A percentile compares a stretch with the other conserved stretches of the same genome.
Evolutionary conservation across 768 basidiomycete species (phyloP).

Genomic region (Hericium coralloides): DNA sequence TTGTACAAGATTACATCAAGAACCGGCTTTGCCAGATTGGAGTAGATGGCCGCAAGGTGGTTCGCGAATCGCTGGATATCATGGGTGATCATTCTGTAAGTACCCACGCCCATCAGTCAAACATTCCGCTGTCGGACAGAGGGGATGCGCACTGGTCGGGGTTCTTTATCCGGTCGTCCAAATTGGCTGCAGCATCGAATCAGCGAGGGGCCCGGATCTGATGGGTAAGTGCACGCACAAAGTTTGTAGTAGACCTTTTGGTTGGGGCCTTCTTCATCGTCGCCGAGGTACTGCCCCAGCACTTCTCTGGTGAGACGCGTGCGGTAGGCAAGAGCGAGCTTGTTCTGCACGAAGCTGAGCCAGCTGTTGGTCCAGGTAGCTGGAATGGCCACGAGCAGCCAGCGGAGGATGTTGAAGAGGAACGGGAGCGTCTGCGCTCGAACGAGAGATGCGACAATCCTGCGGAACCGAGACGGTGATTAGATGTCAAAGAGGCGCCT

Average conservation of each 20-base stretch:
- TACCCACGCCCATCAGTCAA: not conserved
- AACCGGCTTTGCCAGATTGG: slow-evolving; percentile 88
- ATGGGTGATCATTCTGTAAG: slow-evolving; percentile 80
- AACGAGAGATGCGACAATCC: slow-evolving; percentile 93
- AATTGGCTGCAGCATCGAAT: slow-evolving; percentile 48
- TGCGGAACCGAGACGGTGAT: slow-evolving; percentile 20
- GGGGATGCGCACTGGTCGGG: slow-evolving; percentile 66
- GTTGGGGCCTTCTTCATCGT: slow-evolving; percentile 50
- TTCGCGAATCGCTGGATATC: slow-evolving; percentile 91
- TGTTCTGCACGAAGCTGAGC: slow-evolving; percentile 90
- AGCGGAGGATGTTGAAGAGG: slow-evolving; percentile 75
- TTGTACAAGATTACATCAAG: slow-evolving; percentile 93
- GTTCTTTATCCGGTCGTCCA: slow-evolving; percentile 95
- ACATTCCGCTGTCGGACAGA: not conserved
- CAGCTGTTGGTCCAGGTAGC: slow-evolving; percentile 91
- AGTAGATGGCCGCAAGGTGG: slow-evolving; percentile 88
- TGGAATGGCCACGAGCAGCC: slow-evolving; percentile 88
- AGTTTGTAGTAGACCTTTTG: slow-evolving; percentile 93
- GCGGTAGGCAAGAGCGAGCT: slow-evolving; percentile 82
- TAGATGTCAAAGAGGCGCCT: slow-evolving; percentile 1
- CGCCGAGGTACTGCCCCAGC: slow-evolving; percentile 76
- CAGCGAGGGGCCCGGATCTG: not conserved
- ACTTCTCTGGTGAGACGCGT: slow-evolving; percentile 81
- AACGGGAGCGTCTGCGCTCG: slow-evolving; percentile 75
- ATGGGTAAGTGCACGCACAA: slow-evolving; percentile 34